These are phyloP conservation scores for Chaetomiaceae sp. DNA, from an alignment of 2,329 filamentous ascomycete species.

Conservation along the genomic window DNA sequence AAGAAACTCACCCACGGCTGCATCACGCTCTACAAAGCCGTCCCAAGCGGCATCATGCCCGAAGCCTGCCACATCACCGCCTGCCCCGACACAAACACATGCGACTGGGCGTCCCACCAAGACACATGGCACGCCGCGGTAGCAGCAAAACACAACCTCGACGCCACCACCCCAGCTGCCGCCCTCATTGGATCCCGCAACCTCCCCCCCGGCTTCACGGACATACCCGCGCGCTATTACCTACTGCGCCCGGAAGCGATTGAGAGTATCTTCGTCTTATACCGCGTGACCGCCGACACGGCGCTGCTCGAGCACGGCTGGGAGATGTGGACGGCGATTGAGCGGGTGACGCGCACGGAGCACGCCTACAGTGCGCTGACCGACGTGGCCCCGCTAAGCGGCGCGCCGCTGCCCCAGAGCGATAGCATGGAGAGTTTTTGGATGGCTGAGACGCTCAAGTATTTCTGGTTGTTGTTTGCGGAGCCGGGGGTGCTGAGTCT, in stretches of 20 bases:
- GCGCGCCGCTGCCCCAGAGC: constrained; percentile 21
- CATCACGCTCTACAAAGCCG: constrained; percentile 47
- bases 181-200: too few relatives aligned
- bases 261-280: constrained; percentile 47
- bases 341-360: constrained; percentile 37
- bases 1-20: constrained; percentile 46
- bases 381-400: constrained; percentile 38
- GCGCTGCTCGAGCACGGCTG: constrained; percentile 41
- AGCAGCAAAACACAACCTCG: not conserved
- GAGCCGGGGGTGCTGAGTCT: not conserved
- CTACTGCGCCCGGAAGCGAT: constrained; percentile 45
- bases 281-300: constrained; percentile 42
- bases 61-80: constrained; percentile 39
- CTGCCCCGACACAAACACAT: constrained; percentile 15
- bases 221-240: constrained; percentile 37
- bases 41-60: constrained; percentile 49
- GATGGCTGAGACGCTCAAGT: not conserved
- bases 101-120: constrained; percentile 26
- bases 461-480: not conserved
- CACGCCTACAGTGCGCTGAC: constrained; percentile 21
- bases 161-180: too few relatives aligned
- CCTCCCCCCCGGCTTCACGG: not conserved
- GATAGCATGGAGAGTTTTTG: constrained; percentile 35
- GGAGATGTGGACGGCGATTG: constrained; percentile 42
- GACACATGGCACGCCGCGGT: too few relatives aligned